phyloP scores from a whole-genome alignment of 495 filamentous ascomycete genomes.

The Hyaloscypha finlandica region DNA sequence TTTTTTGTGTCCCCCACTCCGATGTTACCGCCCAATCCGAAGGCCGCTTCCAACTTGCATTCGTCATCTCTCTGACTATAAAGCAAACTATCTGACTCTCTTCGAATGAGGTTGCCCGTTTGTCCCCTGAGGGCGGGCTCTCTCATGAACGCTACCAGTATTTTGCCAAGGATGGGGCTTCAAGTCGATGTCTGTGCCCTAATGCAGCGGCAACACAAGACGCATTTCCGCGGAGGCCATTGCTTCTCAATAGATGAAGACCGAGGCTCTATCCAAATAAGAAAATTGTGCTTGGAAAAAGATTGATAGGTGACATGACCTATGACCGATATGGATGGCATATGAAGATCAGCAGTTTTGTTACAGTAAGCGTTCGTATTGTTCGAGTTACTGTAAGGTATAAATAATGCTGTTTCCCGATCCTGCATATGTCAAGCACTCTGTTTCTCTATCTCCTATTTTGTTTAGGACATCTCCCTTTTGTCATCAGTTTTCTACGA shows the following conservation, averaged over 20 bases:
- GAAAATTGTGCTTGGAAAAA: neutral
- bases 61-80: neutral
- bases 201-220: neutral
- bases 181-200: neutral
- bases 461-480: no score
- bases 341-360: no score
- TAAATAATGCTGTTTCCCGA: neutral
- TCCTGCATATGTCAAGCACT: neutral
- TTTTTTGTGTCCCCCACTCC: neutral
- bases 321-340: neutral
- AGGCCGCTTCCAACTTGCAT: neutral
- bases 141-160: neutral
- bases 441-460: neutral
- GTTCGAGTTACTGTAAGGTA: neutral
- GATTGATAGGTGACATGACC: neutral
- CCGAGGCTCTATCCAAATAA: neutral
- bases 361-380: neutral
- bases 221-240: neutral
- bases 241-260: neutral
- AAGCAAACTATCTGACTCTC: neutral
- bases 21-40: neutral
- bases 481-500: no score
- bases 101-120: neutral
- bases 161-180: neutral
- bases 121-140: neutral